Percentiles rank a stretch among this genome's conserved stretches.
These are phyloP conservation scores for Thelonectria discophora DNA, from an alignment of 2,329 filamentous ascomycete species.

Conservation along the genomic window DNA sequence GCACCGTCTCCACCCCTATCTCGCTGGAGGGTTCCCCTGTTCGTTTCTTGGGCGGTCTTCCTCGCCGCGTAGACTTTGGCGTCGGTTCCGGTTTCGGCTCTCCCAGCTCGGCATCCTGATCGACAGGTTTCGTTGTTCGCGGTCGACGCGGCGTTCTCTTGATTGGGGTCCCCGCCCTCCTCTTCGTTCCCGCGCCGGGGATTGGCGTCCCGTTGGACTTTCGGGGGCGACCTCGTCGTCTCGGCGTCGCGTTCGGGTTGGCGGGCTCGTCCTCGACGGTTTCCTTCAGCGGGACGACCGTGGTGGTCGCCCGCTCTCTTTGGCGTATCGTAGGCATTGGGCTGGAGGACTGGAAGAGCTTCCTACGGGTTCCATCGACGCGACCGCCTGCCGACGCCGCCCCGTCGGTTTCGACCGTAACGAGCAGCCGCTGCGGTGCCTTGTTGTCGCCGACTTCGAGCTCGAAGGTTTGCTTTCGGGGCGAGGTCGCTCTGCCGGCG, in stretches of 20 bases:
- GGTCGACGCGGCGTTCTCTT: conserved; percentile 47
- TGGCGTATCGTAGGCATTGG: conserved; percentile 50
- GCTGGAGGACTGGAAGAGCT: conserved; percentile 56
- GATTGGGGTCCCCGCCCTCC: conserved; percentile 57
- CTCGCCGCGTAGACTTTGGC: conserved; percentile 44
- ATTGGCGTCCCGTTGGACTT: conserved; percentile 63
- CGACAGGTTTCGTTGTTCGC: conserved; percentile 43
- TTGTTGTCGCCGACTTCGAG: conserved; percentile 61
- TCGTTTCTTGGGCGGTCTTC: conserved; percentile 44
- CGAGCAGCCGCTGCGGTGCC: conserved; percentile 61
- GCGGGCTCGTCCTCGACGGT: conserved; percentile 44
- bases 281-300: conserved; percentile 61
- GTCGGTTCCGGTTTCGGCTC: conserved; percentile 43
- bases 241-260: conserved; percentile 51
- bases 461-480: conserved; percentile 65
- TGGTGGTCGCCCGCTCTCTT: conserved; percentile 55
- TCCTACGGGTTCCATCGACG: conserved; percentile 48
- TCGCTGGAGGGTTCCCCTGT: conserved; percentile 42
- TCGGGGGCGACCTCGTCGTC: conserved; percentile 56
- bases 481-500: conserved; percentile 53
- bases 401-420: conserved; percentile 64
- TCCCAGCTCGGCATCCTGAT: conserved; percentile 39
- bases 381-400: conserved; percentile 46
- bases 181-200: conserved; percentile 53
- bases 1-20: conserved; percentile 29